Evolutionary conservation across 2,329 filamentous ascomycete genomes (phyloP), one percentile per base, ranked within the genome.

Genomic region (Microascus cirrosus): DNA sequence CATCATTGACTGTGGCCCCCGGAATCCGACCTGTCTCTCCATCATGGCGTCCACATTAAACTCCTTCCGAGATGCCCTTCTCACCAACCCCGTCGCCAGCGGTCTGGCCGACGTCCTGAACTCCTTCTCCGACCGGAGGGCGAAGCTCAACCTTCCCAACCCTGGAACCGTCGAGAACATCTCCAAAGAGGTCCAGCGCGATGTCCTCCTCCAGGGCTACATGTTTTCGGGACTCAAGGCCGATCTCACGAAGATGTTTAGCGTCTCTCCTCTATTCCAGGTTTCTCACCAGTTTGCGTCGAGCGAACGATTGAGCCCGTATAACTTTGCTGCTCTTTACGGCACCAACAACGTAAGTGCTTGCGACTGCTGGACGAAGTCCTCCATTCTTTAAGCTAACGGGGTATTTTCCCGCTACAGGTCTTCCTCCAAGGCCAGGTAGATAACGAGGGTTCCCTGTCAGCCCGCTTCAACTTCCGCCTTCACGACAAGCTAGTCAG

Each of bases 161-260:
- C 94, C 94, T 48, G 94, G 94, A 67, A 92, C 89, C 56, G 86
- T 96, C 64, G 94, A 99, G 75, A 86, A 85, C 69, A 86, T 96
- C 71, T 83, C 88, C 65, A 86, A 88, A 71, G 94, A 99, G 78
- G 91, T 96, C 62, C 87, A 95, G 77, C 91, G 92, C 75, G 92
- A 96, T 82, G 92, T 96, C 66, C 87, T 97, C 71, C 84, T 96
- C 68, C 94, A 87, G 76, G 96, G 96, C 79, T 89, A 90, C 73
- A 95, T 94, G 85, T 97, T 99, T 79, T 89, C 90, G 52, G 94
- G 94, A 68, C 82, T 99, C 72, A 89, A 93, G 70, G 95, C 93
- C 72, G 94, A 99, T 74, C 79, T 97, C 71, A 96, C 91, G 71
- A 97, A 96, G 81, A 86, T 90, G 70, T 95, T 97, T 77, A 94